Conservation (phyloP, 1,139 yeast species). For the Kurtzmaniella quercitrusa region DNA sequence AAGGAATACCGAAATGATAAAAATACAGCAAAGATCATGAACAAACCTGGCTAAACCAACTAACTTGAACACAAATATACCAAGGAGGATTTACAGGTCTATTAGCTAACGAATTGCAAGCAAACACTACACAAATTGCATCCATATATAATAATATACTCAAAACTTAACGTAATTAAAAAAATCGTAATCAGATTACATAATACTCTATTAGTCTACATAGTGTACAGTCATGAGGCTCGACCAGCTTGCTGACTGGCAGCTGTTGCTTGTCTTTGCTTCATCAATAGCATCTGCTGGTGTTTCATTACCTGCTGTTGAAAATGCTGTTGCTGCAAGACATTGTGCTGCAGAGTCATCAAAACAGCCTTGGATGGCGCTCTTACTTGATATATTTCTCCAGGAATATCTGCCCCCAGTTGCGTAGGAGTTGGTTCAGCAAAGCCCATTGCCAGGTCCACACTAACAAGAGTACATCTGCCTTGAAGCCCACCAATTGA, state of each 20-base stretch:
- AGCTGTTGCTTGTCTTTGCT: conserved; percentile 26
- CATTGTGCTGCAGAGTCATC: conserved; percentile 41
- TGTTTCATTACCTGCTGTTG: conserved; percentile 46
- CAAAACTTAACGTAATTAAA: too few relatives aligned
- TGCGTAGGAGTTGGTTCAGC: conserved; percentile 32
- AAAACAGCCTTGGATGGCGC: conserved; percentile 55
- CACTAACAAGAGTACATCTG: conserved; percentile 68
- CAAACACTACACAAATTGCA: too few relatives aligned
- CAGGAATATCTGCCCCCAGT: conserved; percentile 50
- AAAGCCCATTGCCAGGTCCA: conserved; percentile 33
- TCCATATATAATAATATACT: too few relatives aligned
- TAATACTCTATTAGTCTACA: not conserved
- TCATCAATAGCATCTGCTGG: conserved; percentile 27
- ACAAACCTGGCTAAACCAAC: too few relatives aligned
- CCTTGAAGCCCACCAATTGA: conserved; percentile 73
- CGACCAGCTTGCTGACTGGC: conserved; percentile 17
- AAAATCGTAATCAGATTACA: not conserved
- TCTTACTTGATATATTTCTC: conserved; percentile 53
- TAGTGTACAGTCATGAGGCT: not conserved
- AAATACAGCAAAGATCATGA: too few relatives aligned
- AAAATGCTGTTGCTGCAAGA: conserved; percentile 43
- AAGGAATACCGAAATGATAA: too few relatives aligned
- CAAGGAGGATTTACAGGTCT: too few relatives aligned
- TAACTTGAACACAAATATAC: too few relatives aligned
- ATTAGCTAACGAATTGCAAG: too few relatives aligned